Base-by-base conservation (phyloP, 2,329 filamentous ascomycete species). In the Neonectria faginata region DNA sequence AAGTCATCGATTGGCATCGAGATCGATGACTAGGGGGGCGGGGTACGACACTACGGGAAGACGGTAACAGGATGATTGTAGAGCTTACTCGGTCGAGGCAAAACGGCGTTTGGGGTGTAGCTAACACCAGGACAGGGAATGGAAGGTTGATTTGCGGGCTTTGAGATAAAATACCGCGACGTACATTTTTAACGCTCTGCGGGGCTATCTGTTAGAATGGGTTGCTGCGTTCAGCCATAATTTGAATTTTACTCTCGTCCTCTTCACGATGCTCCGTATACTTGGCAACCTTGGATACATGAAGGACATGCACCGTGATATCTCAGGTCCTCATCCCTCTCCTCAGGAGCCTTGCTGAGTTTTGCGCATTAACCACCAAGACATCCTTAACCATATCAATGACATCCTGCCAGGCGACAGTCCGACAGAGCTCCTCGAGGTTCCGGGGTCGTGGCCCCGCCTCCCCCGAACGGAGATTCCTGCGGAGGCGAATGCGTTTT, bases 1-100 rank as follows among this genome's bases (percentile, higher is more conserved):
- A 80, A 80, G 69, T 78, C 79, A 25, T 82, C 80, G 11, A 81
- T 83, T 29, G 80, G 79, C 53, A 79, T 80, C 25, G 79, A 81
- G 58, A 72, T 73, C 25, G 79, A 81, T 53, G 78, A 79, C 55
- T 79, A 72, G 54, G 18, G 5, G 25, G 54, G 18, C 2, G 20
- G 20, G 20, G n/a, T 31, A 54, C 22, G 29, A 31, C 22, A 25
- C 9, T 18, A 31, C 10, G 36, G 33, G 20, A 11, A 27, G 22
- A 18, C 16, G n/a, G 11, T 11, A 22, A 31, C 16, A 14, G 9
- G 8, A 25, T 47, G 33, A 12, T 56, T 39, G 57, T n/a, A 18
- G 50, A 22, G 42, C 36, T 47, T 50, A 44, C 22, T 29, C 27
- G 57, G 47, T 62, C 25, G 45, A 27, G 50, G 45, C 25, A 25